A percentile compares a stretch with the other conserved stretches of the same genome.
These are phyloP conservation scores for Lasiodiplodia gonubiensis DNA, from an alignment of 2,329 filamentous ascomycete species.

Conservation along the genomic window DNA sequence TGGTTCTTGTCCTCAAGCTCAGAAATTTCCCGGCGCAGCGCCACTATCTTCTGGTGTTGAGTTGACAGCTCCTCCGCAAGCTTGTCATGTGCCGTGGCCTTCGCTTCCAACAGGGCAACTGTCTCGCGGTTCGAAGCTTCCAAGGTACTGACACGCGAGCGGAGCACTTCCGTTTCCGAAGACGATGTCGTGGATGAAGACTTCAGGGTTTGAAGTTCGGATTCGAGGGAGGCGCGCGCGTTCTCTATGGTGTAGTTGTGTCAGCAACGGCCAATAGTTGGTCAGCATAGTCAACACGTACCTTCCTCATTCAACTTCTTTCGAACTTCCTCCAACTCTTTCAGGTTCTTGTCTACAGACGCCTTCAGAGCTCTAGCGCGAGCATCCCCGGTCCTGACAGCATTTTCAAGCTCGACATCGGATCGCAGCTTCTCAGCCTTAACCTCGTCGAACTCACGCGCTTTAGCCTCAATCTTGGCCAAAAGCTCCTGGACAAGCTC, in stretches of 20 bases:
- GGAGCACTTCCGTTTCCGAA: conserved; percentile 75
- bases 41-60: conserved; percentile 86
- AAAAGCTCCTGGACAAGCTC: conserved; percentile 80
- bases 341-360: conserved; percentile 80
- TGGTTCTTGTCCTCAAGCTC: conserved; percentile 83
- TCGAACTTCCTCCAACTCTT: conserved; percentile 81
- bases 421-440: conserved; percentile 86
- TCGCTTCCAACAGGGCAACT: conserved; percentile 85
- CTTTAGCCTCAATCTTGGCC: conserved; percentile 75
- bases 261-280: conserved; percentile 7
- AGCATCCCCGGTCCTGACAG: conserved; percentile 80
- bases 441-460: conserved; percentile 79
- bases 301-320: conserved; percentile 83
- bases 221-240: conserved; percentile 74
- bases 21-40: conserved; percentile 81
- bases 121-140: conserved; percentile 94
- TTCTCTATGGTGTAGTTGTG: conserved; percentile 65
- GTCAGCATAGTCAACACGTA: conserved; percentile 48
- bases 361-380: conserved; percentile 82
- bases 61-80: conserved; percentile 84
- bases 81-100: conserved; percentile 83
- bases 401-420: conserved; percentile 92
- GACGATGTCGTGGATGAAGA: conserved; percentile 74
- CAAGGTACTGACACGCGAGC: conserved; percentile 81
- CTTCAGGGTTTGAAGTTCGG: conserved; percentile 79